These are phyloP conservation scores for Ophiostoma novo-ulmi DNA, from an alignment of 2,329 filamentous ascomycete genomes.

Conservation along the genomic window DNA sequence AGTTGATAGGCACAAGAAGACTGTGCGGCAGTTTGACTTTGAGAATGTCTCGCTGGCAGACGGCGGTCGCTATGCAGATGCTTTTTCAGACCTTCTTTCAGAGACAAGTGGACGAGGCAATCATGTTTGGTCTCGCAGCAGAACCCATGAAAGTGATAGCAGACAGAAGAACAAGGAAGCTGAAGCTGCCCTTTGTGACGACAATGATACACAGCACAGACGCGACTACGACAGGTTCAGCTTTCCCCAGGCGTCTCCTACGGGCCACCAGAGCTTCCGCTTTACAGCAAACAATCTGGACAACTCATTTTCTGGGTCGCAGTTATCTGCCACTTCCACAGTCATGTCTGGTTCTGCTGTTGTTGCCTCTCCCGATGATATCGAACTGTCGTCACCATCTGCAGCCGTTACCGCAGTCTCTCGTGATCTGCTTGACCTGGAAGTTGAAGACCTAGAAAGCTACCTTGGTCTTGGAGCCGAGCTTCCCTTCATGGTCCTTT, in stretches of 20 bases:
- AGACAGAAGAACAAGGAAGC: conserved; percentile 31
- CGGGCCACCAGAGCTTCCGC: conserved; percentile 29
- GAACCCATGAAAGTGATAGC: conserved; percentile 30
- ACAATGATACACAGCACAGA: not conserved
- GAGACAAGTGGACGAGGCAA: conserved; percentile 39
- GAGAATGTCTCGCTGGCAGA: conserved; percentile 66
- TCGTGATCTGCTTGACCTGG: conserved; percentile 43
- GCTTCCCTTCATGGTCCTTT: conserved; percentile 13
- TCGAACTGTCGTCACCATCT: conserved; percentile 45
- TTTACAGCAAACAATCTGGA: conserved; percentile 23
- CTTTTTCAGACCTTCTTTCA: conserved; percentile 64
- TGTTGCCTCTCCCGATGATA: conserved; percentile 29
- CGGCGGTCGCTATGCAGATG: conserved; percentile 73
- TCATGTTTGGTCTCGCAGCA: conserved; percentile 40
- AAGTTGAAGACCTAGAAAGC: conserved; percentile 39
- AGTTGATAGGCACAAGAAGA: conserved; percentile 60
- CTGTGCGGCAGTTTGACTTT: conserved; percentile 73
- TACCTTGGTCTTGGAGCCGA: conserved; percentile 24
- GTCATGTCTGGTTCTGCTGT: conserved; percentile 17
- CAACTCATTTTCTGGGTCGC: conserved; percentile 24
- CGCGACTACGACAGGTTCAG: not conserved
- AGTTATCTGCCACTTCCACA: conserved; percentile 20
- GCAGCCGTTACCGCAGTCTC: conserved; percentile 52
- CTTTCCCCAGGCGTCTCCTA: not conserved
- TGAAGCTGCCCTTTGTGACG: not conserved